Conservation (phyloP, 139 green algal genomes). For the Picochlorum sp. region DNA sequence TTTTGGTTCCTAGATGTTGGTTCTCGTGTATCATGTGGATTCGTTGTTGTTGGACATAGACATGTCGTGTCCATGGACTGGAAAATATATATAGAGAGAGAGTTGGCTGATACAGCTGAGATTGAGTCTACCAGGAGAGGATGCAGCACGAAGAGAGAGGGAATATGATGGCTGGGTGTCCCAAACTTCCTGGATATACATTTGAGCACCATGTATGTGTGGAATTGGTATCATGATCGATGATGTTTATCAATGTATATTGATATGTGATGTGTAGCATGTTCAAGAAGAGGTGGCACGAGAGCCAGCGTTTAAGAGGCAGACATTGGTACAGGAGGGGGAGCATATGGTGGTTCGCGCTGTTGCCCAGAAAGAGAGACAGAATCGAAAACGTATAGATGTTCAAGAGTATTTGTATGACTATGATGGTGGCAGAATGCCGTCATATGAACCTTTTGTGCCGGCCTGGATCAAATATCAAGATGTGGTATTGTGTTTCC, state of each 20-base stretch:
- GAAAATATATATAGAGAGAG: no score
- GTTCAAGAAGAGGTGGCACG: not conserved
- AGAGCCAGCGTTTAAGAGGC: not conserved
- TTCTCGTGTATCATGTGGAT: no score
- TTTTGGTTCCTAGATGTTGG: no score
- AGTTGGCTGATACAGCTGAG: no score
- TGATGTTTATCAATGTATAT: not conserved
- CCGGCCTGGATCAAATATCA: not conserved
- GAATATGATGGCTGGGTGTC: not conserved
- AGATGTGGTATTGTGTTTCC: constrained; percentile 82
- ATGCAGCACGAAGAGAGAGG: no score
- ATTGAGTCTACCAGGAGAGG: no score
- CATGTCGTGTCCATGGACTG: no score
- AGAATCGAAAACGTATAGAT: not conserved
- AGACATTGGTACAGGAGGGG: not conserved
- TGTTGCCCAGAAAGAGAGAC: not conserved
- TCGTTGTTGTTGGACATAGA: no score
- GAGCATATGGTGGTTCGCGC: not conserved
- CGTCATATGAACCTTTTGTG: constrained; percentile 1
- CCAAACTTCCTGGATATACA: not conserved
- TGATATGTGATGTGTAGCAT: not conserved
- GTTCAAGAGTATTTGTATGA: not conserved
- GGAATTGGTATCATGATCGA: not conserved
- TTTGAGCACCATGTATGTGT: not conserved
- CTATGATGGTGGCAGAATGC: not conserved